A percentile compares a stretch with the other conserved stretches of the same genome.
Conservation (phyloP, 768 basidiomycete species). For the Kwoniella sp. region DNA sequence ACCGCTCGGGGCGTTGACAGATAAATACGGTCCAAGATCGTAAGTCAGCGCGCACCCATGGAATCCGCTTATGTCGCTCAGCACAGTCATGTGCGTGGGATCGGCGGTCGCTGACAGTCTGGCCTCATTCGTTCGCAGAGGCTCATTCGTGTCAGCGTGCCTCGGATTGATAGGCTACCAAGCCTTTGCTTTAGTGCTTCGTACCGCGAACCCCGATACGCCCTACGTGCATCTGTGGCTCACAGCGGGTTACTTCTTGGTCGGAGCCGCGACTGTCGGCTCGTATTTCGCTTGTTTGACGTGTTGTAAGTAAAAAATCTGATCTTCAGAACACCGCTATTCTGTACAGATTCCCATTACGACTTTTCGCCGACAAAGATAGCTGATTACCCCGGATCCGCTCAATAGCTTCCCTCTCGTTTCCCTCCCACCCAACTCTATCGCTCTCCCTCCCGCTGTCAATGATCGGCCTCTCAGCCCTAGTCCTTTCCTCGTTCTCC, state of each 20-base stretch:
- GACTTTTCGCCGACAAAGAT: too few relatives aligned
- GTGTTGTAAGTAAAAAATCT: constrained; percentile 35
- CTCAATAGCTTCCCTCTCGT: constrained; percentile 46
- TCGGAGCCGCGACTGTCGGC: constrained; percentile 54
- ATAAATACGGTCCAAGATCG: constrained; percentile 53
- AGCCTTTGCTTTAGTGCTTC: constrained; percentile 44
- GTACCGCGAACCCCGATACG: constrained; percentile 27
- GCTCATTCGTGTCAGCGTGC: constrained; percentile 41
- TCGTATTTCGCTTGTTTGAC: constrained; percentile 54
- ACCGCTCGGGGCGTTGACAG: constrained; percentile 50
- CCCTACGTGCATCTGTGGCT: constrained; percentile 44
- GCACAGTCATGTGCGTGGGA: too few relatives aligned
- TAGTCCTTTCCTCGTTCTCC: constrained; percentile 49
- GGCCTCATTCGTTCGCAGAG: constrained; percentile 29
- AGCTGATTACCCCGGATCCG: neutral
- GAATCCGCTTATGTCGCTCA: too few relatives aligned
- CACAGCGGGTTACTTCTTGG: constrained; percentile 41
- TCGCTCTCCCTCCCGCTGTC: constrained; percentile 52
- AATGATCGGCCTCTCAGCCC: constrained; percentile 50
- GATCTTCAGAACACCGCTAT: too few relatives aligned
- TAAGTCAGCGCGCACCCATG: constrained; percentile 30
- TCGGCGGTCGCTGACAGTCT: too few relatives aligned
- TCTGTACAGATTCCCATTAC: too few relatives aligned
- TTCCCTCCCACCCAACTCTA: constrained; percentile 51
- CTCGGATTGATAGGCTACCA: constrained; percentile 51